phyloP scores from a whole-genome alignment of 2,329 filamentous ascomycete genomes.

The Aspergillus alliaceus region DNA sequence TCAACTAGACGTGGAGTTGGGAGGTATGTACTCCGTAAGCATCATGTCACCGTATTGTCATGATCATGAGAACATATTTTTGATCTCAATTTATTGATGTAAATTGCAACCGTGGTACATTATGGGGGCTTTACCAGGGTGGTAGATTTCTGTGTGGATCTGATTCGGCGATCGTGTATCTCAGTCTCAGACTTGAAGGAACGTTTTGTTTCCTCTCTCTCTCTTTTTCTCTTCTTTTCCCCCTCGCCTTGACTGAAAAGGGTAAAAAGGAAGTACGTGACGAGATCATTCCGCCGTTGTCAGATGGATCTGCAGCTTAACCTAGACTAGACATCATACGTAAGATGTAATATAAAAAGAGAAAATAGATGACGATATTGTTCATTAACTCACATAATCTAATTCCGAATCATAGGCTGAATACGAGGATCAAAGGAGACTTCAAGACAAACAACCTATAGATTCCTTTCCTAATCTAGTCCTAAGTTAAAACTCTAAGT shows the following conservation, averaged over 20 bases:
- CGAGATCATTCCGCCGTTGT: background rate
- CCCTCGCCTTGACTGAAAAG: background rate
- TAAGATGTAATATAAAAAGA: background rate
- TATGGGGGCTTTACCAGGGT: constrained; percentile 1
- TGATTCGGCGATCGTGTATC: constrained; percentile 10
- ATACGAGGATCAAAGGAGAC: background rate
- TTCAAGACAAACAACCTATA: background rate
- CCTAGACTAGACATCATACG: background rate
- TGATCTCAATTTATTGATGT: background rate
- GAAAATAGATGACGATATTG: background rate
- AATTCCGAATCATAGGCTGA: background rate
- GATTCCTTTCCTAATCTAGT: background rate
- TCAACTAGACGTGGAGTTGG: background rate
- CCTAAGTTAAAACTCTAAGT: background rate
- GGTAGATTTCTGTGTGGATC: background rate
- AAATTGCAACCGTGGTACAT: constrained; percentile 6
- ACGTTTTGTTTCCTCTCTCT: background rate
- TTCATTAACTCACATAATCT: background rate
- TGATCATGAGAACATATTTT: background rate
- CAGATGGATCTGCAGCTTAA: background rate
- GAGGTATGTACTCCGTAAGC: background rate
- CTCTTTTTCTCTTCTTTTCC: background rate
- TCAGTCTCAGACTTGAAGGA: background rate
- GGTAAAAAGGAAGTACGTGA: background rate
- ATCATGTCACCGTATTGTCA: background rate